Evolutionary conservation across 1,284 basidiomycete species (phyloP).

Genomic region (Pseudozyma hubeiensis): DNA sequence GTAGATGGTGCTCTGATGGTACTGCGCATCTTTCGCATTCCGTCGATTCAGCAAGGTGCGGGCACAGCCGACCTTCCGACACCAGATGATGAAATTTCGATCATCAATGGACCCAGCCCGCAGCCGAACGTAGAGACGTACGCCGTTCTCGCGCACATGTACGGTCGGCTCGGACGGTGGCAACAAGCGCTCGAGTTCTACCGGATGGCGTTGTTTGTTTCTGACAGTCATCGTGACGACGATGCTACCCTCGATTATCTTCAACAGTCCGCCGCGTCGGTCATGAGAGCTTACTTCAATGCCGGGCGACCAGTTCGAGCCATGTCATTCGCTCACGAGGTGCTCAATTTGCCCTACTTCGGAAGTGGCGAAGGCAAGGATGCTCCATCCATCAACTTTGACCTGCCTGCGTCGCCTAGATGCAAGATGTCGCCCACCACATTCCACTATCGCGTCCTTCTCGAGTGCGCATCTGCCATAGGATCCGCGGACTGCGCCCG

Average conservation of each 20-base stretch:
- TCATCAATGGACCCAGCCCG: constrained; percentile 26
- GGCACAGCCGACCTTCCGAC: no score
- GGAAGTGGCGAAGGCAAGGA: constrained; percentile 7
- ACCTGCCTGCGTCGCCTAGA: not conserved
- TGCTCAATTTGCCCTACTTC: constrained; percentile 31
- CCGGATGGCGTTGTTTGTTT: constrained; percentile 1
- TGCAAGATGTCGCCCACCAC: constrained; percentile 12
- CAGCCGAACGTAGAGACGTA: constrained; percentile 28
- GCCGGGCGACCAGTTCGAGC: constrained; percentile 20
- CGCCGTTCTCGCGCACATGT: constrained; percentile 16
- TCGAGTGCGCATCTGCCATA: constrained; percentile 33
- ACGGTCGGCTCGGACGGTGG: constrained; percentile 24
- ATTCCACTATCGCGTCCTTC: constrained; percentile 32
- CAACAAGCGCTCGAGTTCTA: constrained; percentile 22
- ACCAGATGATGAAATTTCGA: not conserved
- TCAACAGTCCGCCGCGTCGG: constrained; percentile 11
- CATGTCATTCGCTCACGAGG: constrained; percentile 33
- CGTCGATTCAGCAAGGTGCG: constrained; percentile 2
- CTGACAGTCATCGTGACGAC: not conserved
- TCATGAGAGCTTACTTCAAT: constrained; percentile 35
- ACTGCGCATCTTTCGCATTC: constrained; percentile 37
- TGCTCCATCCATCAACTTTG: constrained; percentile 9
- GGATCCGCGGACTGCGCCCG: constrained; percentile 18
- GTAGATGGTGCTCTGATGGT: constrained; percentile 31
- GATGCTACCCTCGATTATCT: not conserved